Evolutionary conservation across 306 rosid species (phyloP).

Genomic region (Begonia masoniana): DNA sequence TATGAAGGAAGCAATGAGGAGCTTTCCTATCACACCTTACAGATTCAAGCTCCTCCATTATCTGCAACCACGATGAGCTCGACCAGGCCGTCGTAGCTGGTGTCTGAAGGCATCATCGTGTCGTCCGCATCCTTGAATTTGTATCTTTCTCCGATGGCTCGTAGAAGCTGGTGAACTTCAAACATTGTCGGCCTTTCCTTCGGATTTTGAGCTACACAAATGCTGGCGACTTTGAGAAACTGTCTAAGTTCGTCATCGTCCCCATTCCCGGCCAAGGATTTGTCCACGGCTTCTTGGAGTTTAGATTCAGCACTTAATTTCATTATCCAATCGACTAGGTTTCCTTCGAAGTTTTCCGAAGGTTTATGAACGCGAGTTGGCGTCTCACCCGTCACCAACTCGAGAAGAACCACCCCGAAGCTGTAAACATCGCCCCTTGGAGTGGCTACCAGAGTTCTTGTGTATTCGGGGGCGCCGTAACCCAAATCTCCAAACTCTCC

Average conservation of each 20-base stretch:
- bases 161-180: constrained; percentile 84
- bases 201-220: constrained; percentile 38
- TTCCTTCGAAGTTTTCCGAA: constrained; percentile 68
- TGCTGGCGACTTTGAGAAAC: constrained; percentile 76
- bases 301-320: constrained; percentile 36
- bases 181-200: constrained; percentile 97
- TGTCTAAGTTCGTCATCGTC: constrained; percentile 69
- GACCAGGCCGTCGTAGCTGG: constrained; percentile 17
- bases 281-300: constrained; percentile 51
- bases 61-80: constrained; percentile 80
- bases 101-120: constrained; percentile 31
- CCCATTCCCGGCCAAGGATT: constrained; percentile 45
- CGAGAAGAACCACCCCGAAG: constrained; percentile 85
- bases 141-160: constrained; percentile 66
- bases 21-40: too few relatives aligned
- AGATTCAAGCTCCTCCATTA: too few relatives aligned
- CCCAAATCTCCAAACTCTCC: constrained; percentile 94
- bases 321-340: constrained; percentile 65
- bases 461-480: constrained; percentile 87
- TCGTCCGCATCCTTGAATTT: constrained; percentile 71
- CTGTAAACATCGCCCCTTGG: constrained; percentile 88
- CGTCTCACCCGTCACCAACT: constrained; percentile 81
- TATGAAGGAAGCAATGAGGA: too few relatives aligned
- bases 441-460: constrained; percentile 84
- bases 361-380: constrained; percentile 61